Evolutionary conservation across 768 basidiomycete species (phyloP).

Genomic region (Udeniomyces megalosporus): DNA sequence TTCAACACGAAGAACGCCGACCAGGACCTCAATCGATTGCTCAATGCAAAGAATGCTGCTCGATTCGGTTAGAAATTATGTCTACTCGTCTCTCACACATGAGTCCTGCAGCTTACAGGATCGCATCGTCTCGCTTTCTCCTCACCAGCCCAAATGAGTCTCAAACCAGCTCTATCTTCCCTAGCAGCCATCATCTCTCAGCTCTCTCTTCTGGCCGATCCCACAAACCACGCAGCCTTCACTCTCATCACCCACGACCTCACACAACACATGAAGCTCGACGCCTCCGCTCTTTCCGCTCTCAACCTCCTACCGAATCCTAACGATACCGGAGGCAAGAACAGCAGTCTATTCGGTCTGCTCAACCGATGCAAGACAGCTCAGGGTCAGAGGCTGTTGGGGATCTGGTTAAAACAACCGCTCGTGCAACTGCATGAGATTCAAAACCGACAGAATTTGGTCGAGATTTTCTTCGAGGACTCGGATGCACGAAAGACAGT

Average conservation of each 20-base stretch:
- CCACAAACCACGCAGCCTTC: constrained; percentile 63
- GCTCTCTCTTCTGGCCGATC: constrained; percentile 59
- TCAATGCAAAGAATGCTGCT: constrained; percentile 37
- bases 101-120: background rate
- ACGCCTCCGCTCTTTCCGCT: constrained; percentile 83
- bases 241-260: constrained; percentile 74
- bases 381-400: constrained; percentile 74
- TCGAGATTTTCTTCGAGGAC: constrained; percentile 72
- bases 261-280: constrained; percentile 85
- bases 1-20: constrained; percentile 64
- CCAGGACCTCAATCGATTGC: constrained; percentile 58
- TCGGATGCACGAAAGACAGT: constrained; percentile 50
- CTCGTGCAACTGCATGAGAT: constrained; percentile 87
- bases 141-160: constrained; percentile 54
- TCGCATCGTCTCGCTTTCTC: background rate
- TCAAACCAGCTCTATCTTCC: constrained; percentile 63
- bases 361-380: constrained; percentile 93
- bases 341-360: constrained; percentile 71
- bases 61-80: constrained; percentile 39
- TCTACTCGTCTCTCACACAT: constrained; percentile 2
- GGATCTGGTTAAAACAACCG: constrained; percentile 90
- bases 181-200: constrained; percentile 68
- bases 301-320: constrained; percentile 65
- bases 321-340: constrained; percentile 44
- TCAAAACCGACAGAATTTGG: constrained; percentile 66